Base-by-base conservation (phyloP, 441 rosid genomes). In the Heliophila coronopifolia region DNA sequence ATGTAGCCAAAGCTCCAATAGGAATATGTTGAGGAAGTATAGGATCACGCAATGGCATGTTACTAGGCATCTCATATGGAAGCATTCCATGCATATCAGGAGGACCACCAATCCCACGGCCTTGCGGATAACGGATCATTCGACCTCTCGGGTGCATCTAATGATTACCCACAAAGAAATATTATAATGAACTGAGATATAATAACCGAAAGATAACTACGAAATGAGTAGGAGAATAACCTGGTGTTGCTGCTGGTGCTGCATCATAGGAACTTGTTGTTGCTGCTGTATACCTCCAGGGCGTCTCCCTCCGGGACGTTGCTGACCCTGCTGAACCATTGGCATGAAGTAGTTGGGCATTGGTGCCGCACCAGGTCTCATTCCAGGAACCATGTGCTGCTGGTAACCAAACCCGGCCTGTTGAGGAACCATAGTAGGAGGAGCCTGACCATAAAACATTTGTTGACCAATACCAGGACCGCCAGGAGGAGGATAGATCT, bases 81-180 rank as follows among this genome's bases (percentile, higher is more conserved):
- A 65, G n/a, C n/a, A n/a, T n/a, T n/a, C n/a, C n/a, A 43, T 64
- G 71, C 81, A 78, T 71, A 42, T 72, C 61, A 7, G 75, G 79
- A 25, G 74, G 52, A 48, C 54, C 67, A 25, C 74, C 78, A 10
- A n/a, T n/a, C n/a, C n/a, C n/a, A n/a, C n/a, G 78, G 69, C 71
- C 76, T 66, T 18, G 76, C 32, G 94, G 90, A 48, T 77, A 84
- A 18, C 87, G 74, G 64, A 79, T 79, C 48, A 81, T 71, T 36
- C 83, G 74, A 8, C 94, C 84, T 66, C 87, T 74, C 5, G 94
- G 94, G 74, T 76, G 62, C 90, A 82, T 77, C 90, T 81, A 62
- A n/a, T 49, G 34, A 37, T n/a, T n/a, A n/a, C n/a, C n/a, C n/a
- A n/a, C n/a, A n/a, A n/a, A n/a, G n/a, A n/a, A n/a, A n/a, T n/a